Evolutionary conservation across 2,329 filamentous ascomycete species (phyloP), one percentile per base, ranked within the genome.

Genomic region (Cladosporium austrohemisphaericum): DNA sequence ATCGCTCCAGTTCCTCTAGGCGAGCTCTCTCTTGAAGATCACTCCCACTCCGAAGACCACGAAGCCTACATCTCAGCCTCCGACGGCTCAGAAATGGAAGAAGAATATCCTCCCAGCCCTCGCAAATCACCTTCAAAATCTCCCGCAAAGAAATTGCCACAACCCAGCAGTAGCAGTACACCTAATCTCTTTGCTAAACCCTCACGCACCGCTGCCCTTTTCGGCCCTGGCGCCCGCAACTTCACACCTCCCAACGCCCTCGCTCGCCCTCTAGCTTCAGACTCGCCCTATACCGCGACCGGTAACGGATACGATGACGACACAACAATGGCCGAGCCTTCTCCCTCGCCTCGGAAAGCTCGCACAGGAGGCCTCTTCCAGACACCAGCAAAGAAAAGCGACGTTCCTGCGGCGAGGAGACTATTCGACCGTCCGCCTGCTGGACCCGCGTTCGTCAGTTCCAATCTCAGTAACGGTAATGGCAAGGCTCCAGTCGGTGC

Each of bases 71-170:
- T n/a, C n/a, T n/a, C n/a, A n/a, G n/a, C n/a, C 5, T 49, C 47
- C n/a, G 52, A 56, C 5, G 32, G 19, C 8, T 16, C n/a, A 6
- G 38, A 41, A 29, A 52, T 61, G 43, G 62, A 64, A 37, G 33
- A 55, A n/a, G 65, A 67, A 45, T 68, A 66, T 41, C 65, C 63
- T 35, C 64, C 64, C n/a, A 65, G 62, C 49, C 65, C 64, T 16
- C 57, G 60, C 37, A 68, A 67, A 45, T 59, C 59, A 41, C 62
- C 64, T 9, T 50, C 51, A 4, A 65, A 65, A 43, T 63, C 56
- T 25, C 56, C 63, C 3, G 46, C 28, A 50, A 57, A 46, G 5
- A 41, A 41, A 20, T 14, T 6, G 8, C 35, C 37, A 41, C 22
- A 40, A 20, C 25, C 29, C 23, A 19, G 11, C 29, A 20, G 19